Conservation (phyloP, 2,329 filamentous ascomycete genomes). For the Pezicula radicicola region DNA sequence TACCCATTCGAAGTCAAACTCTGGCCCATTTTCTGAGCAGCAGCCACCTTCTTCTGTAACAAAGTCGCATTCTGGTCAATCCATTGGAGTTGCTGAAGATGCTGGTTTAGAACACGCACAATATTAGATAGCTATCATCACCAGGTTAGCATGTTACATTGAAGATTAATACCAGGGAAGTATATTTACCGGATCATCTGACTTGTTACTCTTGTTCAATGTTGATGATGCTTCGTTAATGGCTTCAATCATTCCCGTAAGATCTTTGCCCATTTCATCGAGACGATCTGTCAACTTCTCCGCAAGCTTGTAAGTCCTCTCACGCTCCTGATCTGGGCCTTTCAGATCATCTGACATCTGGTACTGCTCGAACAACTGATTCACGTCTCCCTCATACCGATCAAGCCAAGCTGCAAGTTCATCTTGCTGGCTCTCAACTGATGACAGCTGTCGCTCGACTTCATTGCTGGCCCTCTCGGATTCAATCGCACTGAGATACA, state of each 20-base stretch:
- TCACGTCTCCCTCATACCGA: slow-evolving; percentile 87
- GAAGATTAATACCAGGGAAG: slow-evolving; percentile 11
- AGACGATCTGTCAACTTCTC: slow-evolving; percentile 89
- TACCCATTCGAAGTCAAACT: slow-evolving; percentile 52
- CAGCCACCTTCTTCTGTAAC: slow-evolving; percentile 77
- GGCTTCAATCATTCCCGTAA: slow-evolving; percentile 96
- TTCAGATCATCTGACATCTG: slow-evolving; percentile 73
- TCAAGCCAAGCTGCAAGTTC: slow-evolving; percentile 88
- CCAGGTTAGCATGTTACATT: slow-evolving; percentile 10
- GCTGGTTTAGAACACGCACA: slow-evolving; percentile 89
- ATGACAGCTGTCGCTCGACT: slow-evolving; percentile 85
- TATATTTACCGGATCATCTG: slow-evolving; percentile 76
- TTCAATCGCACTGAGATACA: slow-evolving; percentile 89
- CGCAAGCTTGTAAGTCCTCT: slow-evolving; percentile 92
- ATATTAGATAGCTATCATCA: slow-evolving; percentile 78
- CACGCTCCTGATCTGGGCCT: slow-evolving; percentile 91
- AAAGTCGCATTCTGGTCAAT: slow-evolving; percentile 84
- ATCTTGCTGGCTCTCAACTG: slow-evolving; percentile 88
- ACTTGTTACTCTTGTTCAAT: slow-evolving; percentile 83
- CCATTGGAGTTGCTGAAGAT: slow-evolving; percentile 87
- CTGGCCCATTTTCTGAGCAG: slow-evolving; percentile 77
- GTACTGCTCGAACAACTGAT: slow-evolving; percentile 80
- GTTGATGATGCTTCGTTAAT: slow-evolving; percentile 92
- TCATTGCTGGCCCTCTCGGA: slow-evolving; percentile 90
- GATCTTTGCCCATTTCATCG: slow-evolving; percentile 89